Evolutionary conservation across 495 filamentous ascomycete genomes (phyloP).

Genomic region (Talaromyces ruber): DNA sequence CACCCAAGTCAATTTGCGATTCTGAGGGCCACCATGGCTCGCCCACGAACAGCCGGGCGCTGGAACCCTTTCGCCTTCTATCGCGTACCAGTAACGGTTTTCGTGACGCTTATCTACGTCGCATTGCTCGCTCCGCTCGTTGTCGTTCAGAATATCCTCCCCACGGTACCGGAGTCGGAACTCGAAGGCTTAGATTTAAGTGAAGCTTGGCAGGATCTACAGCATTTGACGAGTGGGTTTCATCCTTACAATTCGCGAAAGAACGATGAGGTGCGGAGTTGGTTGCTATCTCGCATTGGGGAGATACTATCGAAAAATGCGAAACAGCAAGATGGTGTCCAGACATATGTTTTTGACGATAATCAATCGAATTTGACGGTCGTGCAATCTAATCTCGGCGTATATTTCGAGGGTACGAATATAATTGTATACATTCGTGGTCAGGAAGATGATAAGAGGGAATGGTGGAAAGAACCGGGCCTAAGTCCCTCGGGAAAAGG

Average conservation of each 20-base stretch:
- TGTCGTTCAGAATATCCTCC: slow-evolving; percentile 66
- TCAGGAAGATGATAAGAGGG: slow-evolving; percentile 54
- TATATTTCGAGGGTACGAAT: slow-evolving; percentile 89
- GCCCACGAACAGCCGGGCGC: slow-evolving; percentile 1
- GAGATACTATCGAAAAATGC: slow-evolving; percentile 38
- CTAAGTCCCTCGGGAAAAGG: slow-evolving; percentile 49
- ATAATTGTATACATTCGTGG: slow-evolving; percentile 88
- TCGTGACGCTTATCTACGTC: slow-evolving; percentile 61
- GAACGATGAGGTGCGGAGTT: slow-evolving; percentile 74
- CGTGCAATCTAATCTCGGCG: slow-evolving; percentile 20
- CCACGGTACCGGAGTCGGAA: slow-evolving; percentile 52
- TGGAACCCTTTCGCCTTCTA: slow-evolving; percentile 54
- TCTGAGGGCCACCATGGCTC: slow-evolving; percentile 1
- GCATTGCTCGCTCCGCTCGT: slow-evolving; percentile 62
- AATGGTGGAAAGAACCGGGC: slow-evolving; percentile 51
- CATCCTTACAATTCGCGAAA: slow-evolving; percentile 81
- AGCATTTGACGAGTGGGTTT: slow-evolving; percentile 61
- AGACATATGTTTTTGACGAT: slow-evolving; percentile 65
- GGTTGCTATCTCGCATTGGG: slow-evolving; percentile 63
- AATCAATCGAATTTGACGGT: slow-evolving; percentile 69
- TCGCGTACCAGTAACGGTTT: slow-evolving; percentile 62
- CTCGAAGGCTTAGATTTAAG: slow-evolving; percentile 62
- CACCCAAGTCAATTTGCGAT: neutral
- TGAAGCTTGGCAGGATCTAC: slow-evolving; percentile 81
- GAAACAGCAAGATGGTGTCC: neutral